Conservation (phyloP, 1,139 yeast species). For the Saccharomyces hybrid region DNA sequence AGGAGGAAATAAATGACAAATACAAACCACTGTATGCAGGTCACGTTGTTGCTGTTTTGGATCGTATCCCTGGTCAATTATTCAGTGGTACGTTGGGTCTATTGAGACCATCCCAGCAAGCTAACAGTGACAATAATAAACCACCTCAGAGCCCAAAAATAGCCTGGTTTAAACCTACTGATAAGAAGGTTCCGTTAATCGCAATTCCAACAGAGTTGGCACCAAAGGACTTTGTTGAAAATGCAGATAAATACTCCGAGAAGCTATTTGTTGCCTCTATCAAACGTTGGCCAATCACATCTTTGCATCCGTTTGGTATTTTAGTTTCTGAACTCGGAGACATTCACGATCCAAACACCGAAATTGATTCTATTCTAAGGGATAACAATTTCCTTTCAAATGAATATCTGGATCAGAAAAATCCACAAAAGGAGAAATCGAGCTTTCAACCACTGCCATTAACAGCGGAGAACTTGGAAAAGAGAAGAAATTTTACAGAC, state of each 20-base stretch:
- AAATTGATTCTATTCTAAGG: conserved; percentile 81
- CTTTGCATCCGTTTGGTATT: conserved; percentile 96
- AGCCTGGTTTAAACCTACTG: conserved; percentile 98
- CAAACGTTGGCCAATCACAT: conserved; percentile 98
- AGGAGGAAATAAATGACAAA: conserved; percentile 90
- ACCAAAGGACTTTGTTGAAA: conserved; percentile 89
- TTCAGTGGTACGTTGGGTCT: conserved; percentile 91
- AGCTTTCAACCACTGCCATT: conserved; percentile 24
- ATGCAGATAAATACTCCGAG: conserved; percentile 74
- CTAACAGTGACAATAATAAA: conserved; percentile 42
- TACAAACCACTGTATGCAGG: conserved; percentile 94
- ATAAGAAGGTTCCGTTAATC: conserved; percentile 91
- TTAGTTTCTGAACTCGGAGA: conserved; percentile 80
- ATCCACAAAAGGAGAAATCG: conserved; percentile 30
- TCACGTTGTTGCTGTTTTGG: conserved; percentile 95
- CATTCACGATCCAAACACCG: conserved; percentile 69
- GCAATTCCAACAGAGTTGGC: conserved; percentile 99
- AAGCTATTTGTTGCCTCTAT: conserved; percentile 89
- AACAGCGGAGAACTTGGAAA: conserved; percentile 33
- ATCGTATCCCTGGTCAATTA: conserved; percentile 93
- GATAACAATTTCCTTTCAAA: conserved; percentile 90
- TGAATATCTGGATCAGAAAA: conserved; percentile 59
- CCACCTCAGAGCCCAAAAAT: conserved; percentile 66
- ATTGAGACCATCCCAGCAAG: conserved; percentile 92
- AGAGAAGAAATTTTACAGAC: conserved; percentile 53